Evolutionary conservation across 1,284 basidiomycete genomes (phyloP), one percentile per base, ranked within the genome.

Genomic region (Leccinum angustisporum): DNA sequence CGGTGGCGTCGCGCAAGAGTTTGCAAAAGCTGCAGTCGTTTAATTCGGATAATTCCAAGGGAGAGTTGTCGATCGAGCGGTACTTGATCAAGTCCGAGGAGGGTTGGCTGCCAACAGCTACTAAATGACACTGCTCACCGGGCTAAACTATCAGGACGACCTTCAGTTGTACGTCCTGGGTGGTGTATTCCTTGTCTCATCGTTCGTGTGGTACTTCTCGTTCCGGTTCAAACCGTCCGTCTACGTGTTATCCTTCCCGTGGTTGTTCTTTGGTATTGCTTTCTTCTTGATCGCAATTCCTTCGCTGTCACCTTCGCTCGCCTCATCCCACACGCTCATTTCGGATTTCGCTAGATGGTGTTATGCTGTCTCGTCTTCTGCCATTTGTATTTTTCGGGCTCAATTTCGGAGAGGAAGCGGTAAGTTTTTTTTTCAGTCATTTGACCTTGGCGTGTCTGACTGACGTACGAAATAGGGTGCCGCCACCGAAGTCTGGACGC

Each of bases 351-450:
- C 94, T 14, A 95, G 92, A 1, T 96, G 94, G 92, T 84, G 81
- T 58, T 97, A 97, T 77, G 94, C 94, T 53, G 78, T 93, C 56
- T 94, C 91, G 13, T 96, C 94, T 33, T 88, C 94, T 9, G 94
- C 91, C 91, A 18, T 97, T 96, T 82, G 78, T 88, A 61, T 95
- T 94, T 84, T 97, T 97, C 72, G 94, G 94, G 74, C 83, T 95
- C 67, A 97, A 97, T 78, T 97, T 96, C 75, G 94, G 94, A 77
- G 94, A 97, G 79, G 94, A 96, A 83, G 94, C 94, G 34, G 92
- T 89, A 73, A 43, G 86, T 78, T 27, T 54, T 27, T 54, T 3
- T 30, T 3, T 31, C 27, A 10, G 8, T n/a, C 16, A 16, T 52
- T 59, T 55, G 27, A 56, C 6, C 38, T 30, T 11, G 46, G 25